Conservation (phyloP, 306 rosid species). For the Vachellia collinsii region DNA sequence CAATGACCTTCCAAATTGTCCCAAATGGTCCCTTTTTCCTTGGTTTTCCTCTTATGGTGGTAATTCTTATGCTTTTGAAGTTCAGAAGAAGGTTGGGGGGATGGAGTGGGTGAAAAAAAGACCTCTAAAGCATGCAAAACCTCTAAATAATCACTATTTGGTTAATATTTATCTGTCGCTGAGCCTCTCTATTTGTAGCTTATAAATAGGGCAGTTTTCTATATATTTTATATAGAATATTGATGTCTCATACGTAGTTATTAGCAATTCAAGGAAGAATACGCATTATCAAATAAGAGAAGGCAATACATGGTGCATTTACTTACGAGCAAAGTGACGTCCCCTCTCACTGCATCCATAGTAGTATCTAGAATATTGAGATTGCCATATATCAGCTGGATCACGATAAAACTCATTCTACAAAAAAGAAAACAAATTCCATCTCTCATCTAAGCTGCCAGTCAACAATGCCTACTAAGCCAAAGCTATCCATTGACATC, state of each 20-base stretch:
- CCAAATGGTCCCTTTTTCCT: too few relatives aligned
- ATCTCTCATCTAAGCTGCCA: constrained; percentile 1
- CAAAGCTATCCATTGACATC: not conserved
- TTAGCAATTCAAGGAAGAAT: not conserved
- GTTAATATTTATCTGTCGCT: too few relatives aligned
- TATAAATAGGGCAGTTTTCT: not conserved
- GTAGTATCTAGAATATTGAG: constrained; percentile 68
- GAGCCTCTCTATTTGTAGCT: not conserved
- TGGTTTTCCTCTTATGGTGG: too few relatives aligned
- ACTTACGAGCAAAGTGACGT: constrained; percentile 70
- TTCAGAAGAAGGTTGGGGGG: too few relatives aligned
- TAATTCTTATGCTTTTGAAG: too few relatives aligned
- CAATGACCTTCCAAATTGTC: too few relatives aligned
- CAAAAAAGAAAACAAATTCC: constrained; percentile 11
- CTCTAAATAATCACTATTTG: too few relatives aligned
- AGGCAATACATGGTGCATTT: constrained; percentile 7
- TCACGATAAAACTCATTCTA: constrained; percentile 59
- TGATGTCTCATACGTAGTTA: not conserved
- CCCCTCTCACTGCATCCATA: constrained; percentile 78
- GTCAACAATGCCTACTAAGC: constrained; percentile 1
- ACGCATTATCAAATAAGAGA: not conserved
- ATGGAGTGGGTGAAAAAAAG: too few relatives aligned
- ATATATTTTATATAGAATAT: not conserved
- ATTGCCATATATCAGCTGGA: constrained; percentile 81
- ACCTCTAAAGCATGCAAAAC: too few relatives aligned